Percentiles rank a stretch among this genome's conserved stretches.
phyloP scores from a whole-genome alignment of 305 asterid species.

The Fraxinus latifolia region DNA sequence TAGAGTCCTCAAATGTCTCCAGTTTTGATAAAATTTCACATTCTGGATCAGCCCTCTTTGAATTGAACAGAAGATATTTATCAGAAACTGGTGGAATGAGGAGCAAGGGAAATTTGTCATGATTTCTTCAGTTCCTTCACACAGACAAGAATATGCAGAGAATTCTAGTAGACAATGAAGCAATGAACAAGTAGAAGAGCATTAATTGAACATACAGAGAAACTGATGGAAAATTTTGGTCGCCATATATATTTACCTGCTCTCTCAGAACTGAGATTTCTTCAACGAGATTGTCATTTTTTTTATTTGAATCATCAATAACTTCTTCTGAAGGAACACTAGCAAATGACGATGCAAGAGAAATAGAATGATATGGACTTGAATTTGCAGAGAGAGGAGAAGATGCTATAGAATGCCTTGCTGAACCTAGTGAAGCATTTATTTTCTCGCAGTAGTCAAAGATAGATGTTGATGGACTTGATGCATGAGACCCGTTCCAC shows the following conservation, averaged over 20 bases:
- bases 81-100: background rate
- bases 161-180: background rate
- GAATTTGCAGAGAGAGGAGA: slow-evolving; percentile 46
- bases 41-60: background rate
- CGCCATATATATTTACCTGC: slow-evolving; percentile 39
- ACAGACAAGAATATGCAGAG: background rate
- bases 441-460: slow-evolving; percentile 39
- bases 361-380: slow-evolving; percentile 27
- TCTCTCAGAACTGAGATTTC: slow-evolving; percentile 54
- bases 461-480: slow-evolving; percentile 41
- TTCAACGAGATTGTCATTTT: slow-evolving; percentile 36
- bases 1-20: background rate
- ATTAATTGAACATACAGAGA: background rate
- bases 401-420: slow-evolving; percentile 33
- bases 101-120: background rate
- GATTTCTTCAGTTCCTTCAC: background rate
- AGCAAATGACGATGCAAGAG: slow-evolving; percentile 31
- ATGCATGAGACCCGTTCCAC: slow-evolving; percentile 27
- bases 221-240: slow-evolving; percentile 4
- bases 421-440: slow-evolving; percentile 35
- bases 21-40: background rate
- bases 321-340: slow-evolving; percentile 33
- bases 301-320: slow-evolving; percentile 37
- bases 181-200: background rate
- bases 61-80: background rate